Conservation (phyloP, 1,284 basidiomycete genomes). For the Thelephora terrestris region DNA sequence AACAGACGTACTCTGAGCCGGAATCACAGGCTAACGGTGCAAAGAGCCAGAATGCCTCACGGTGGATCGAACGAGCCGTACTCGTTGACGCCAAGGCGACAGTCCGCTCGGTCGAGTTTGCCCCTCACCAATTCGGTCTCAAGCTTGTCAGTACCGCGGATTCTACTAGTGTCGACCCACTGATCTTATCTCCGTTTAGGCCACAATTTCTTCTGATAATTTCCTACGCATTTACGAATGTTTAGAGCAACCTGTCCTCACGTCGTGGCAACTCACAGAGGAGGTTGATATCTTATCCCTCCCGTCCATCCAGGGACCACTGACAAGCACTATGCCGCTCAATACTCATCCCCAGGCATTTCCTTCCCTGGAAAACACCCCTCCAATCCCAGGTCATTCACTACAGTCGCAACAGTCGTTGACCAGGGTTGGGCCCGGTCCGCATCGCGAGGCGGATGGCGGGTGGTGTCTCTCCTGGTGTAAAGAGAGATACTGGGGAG, state of each 20-base stretch:
- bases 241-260: constrained; percentile 70
- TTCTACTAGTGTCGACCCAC: neutral
- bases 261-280: constrained; percentile 72
- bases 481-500: constrained; percentile 89
- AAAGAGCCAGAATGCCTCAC: constrained; percentile 23
- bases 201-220: constrained; percentile 80
- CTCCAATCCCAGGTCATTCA: constrained; percentile 49
- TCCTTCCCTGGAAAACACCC: constrained; percentile 42
- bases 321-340: constrained; percentile 37
- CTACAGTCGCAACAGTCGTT: constrained; percentile 45
- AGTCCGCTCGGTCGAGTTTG: constrained; percentile 77
- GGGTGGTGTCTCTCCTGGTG: constrained; percentile 94
- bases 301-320: constrained; percentile 33
- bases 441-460: constrained; percentile 69
- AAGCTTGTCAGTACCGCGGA: constrained; percentile 53
- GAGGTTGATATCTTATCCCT: constrained; percentile 68
- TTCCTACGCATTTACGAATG: constrained; percentile 85
- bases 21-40: constrained; percentile 24
- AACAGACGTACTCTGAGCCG: constrained; percentile 41
- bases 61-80: constrained; percentile 70
- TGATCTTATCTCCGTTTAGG: constrained; percentile 32
- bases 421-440: constrained; percentile 40
- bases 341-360: constrained; percentile 62
- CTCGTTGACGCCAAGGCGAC: constrained; percentile 79
- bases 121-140: constrained; percentile 76